Evolutionary conservation across 345 rosid species (phyloP).

Genomic region (Eucalyptus regnans): DNA sequence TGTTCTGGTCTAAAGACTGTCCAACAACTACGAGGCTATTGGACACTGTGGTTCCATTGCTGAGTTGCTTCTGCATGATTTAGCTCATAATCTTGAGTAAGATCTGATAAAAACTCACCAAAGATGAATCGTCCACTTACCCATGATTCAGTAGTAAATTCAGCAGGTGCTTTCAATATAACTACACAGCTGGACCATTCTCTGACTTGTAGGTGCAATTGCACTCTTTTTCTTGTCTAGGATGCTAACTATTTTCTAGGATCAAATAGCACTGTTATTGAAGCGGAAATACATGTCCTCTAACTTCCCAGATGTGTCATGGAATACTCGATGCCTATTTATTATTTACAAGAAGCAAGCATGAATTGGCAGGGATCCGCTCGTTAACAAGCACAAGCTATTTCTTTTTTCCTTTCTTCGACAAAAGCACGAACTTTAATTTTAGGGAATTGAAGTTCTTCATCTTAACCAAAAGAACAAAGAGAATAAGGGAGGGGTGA

Average conservation of each 20-base stretch:
- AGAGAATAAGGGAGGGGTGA: not conserved
- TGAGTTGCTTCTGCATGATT: not conserved
- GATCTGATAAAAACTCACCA: not conserved
- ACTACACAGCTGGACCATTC: not conserved
- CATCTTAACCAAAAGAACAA: not conserved
- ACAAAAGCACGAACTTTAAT: not conserved
- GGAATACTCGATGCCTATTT: not conserved
- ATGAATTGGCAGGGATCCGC: not conserved
- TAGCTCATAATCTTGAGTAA: not conserved
- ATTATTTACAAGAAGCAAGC: not conserved
- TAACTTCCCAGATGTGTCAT: not conserved
- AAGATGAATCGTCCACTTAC: not conserved
- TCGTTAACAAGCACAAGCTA: not conserved
- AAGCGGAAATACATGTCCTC: not conserved
- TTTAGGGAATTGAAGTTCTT: not conserved
- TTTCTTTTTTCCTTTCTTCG: not conserved
- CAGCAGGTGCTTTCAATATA: not conserved
- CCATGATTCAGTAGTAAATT: not conserved
- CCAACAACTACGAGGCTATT: not conserved
- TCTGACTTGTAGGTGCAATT: not conserved
- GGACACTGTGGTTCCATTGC: not conserved
- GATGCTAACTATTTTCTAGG: not conserved
- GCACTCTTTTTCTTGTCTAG: not conserved
- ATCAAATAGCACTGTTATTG: not conserved
- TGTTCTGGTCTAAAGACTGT: not conserved